Evolutionary conservation across 1,284 basidiomycete genomes (phyloP), one percentile per base, ranked within the genome.

Genomic region (Lentinus polychrous): DNA sequence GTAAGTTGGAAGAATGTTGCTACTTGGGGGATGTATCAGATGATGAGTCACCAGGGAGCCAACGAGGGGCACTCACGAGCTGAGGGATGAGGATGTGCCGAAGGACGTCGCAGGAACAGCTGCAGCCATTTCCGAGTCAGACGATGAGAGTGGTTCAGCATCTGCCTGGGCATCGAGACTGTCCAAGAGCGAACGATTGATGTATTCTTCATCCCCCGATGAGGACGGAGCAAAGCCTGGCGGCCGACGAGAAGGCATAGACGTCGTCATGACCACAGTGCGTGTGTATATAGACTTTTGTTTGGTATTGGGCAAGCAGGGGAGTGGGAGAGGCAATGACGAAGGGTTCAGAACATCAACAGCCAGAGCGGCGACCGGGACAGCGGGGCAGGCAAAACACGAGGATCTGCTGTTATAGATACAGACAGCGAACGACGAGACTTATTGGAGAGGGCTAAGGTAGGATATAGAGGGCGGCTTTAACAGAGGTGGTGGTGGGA

Each of bases 111-210:
- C 72, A 39, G 66, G 65, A 46, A 70, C 62, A 46, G 67, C 66
- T 24, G 72, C 67, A 43, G 74, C 72, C 27, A 27, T 5, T 56
- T 82, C 79, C 23, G 77, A 72, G 65, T 82, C 72, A 33, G 69
- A 66, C 50, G 73, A 72, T 22, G 68, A 73, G 38, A 73, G 62
- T 47, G 83, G 82, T 63, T 89, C 86, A 46, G 84, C 76, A 76
- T 88, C 86, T 48, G 81, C 83, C 65, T 86, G 81, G 50, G 81
- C 83, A 75, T 90, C 79, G 59, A 90, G 75, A 35, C 80, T 83
- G 64, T 85, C 86, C 56, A 90, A 70, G 51, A 90, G 75, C 48
- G 86, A 88, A 62, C 81, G 81, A 70, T 89, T 89, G 63, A 90
- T 87, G 59, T 81, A 81, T 67, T 84, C 86, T 76, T 89, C 86